phyloP scores from a whole-genome alignment of 1,284 basidiomycete genomes.

The Leccinum fuscescens region DNA sequence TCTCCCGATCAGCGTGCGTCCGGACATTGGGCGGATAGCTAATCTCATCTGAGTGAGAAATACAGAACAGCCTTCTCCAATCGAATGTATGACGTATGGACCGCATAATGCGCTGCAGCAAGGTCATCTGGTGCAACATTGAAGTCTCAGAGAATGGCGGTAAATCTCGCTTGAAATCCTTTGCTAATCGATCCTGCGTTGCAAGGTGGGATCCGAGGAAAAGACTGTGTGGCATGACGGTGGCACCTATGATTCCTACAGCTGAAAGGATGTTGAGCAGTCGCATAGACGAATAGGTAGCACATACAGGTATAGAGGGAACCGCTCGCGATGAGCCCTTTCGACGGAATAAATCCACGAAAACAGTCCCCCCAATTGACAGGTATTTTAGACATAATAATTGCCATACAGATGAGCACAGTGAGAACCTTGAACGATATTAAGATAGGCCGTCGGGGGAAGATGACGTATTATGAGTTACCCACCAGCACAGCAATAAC shows the following conservation, averaged over 20 bases:
- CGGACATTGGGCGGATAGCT: conserved; percentile 25
- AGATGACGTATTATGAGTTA: neutral
- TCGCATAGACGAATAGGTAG: neutral
- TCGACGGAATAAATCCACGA: conserved; percentile 82
- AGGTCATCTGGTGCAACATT: neutral
- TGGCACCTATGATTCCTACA: conserved; percentile 81
- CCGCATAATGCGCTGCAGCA: conserved; percentile 6
- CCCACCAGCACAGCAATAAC: conserved; percentile 61
- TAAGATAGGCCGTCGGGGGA: neutral
- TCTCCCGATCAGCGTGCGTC: conserved; percentile 56
- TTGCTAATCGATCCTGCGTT: conserved; percentile 68
- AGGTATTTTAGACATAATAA: conserved; percentile 73
- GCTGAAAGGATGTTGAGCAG: conserved; percentile 43
- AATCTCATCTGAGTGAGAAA: conserved; percentile 21
- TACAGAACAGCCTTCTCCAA: conserved; percentile 22
- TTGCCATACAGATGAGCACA: conserved; percentile 79
- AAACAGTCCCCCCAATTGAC: conserved; percentile 82
- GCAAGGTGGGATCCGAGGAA: conserved; percentile 87
- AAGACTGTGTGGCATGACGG: conserved; percentile 89
- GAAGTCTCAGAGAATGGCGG: conserved; percentile 7
- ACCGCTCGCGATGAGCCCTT: conserved; percentile 56
- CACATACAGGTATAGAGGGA: conserved; percentile 77
- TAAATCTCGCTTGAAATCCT: conserved; percentile 12
- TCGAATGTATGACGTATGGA: conserved; percentile 10
- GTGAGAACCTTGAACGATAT: conserved; percentile 58